phyloP scores from a whole-genome alignment of 495 filamentous ascomycete species.

The Penicillium paradoxum region DNA sequence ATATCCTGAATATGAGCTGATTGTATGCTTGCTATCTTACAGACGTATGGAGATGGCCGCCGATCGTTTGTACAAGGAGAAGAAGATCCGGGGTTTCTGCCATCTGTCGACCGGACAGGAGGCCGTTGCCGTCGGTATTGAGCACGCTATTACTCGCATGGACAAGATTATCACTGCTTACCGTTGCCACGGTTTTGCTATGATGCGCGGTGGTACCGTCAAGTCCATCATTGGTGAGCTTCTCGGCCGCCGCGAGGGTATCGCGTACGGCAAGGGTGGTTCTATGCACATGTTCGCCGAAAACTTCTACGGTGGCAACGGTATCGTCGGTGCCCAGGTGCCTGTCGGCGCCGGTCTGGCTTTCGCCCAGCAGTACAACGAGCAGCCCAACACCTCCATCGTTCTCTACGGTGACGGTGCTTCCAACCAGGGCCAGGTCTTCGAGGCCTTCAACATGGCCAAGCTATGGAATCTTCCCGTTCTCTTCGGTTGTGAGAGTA shows the following conservation, averaged over 20 bases:
- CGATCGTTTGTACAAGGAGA: conserved; percentile 97
- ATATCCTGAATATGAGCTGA: neutral
- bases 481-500: conserved; percentile 98
- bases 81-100: conserved; percentile 99
- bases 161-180: conserved; percentile 98
- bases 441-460: conserved; percentile 99
- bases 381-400: conserved; percentile 76
- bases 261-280: conserved; percentile 97
- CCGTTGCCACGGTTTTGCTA: conserved; percentile 95
- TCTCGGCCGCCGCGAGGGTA: conserved; percentile 89
- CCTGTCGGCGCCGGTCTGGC: conserved; percentile 95
- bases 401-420: conserved; percentile 96
- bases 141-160: conserved; percentile 84
- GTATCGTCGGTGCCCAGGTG: conserved; percentile 98
- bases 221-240: conserved; percentile 95
- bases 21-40: conserved; percentile 1
- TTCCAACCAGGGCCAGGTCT: conserved; percentile 97
- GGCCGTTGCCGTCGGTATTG: conserved; percentile 93
- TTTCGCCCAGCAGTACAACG: conserved; percentile 93
- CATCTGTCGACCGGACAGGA: conserved; percentile 97
- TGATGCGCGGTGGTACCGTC: conserved; percentile 92
- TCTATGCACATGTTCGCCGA: conserved; percentile 99
- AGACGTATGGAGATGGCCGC: conserved; percentile 99
- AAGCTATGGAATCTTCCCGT: conserved; percentile 97
- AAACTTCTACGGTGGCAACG: conserved; percentile 97